phyloP scores from a whole-genome alignment of 2,329 filamentous ascomycete genomes.

The Ilyonectria sp. region DNA sequence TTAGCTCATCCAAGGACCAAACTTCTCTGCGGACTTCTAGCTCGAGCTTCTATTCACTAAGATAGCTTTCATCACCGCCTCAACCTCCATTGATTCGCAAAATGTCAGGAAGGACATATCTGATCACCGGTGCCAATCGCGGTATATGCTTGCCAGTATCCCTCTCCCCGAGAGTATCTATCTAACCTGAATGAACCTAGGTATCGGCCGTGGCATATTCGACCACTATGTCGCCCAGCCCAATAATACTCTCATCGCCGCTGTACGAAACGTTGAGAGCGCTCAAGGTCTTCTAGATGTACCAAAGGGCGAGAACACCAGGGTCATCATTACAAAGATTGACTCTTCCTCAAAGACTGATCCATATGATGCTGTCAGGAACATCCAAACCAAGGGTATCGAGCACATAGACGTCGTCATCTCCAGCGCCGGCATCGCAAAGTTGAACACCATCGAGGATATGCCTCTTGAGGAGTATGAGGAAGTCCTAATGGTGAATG shows the following conservation, averaged over 20 bases:
- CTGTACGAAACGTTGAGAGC: background rate
- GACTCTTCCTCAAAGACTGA: background rate
- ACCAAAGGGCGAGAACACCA: background rate
- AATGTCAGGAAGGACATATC: background rate
- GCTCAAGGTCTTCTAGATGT: background rate
- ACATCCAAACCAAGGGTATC: background rate
- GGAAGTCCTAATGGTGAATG: background rate
- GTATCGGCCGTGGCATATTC: background rate
- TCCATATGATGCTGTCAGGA: background rate
- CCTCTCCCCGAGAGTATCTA: background rate
- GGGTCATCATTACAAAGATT: background rate
- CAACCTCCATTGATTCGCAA: background rate
- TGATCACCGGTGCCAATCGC: background rate
- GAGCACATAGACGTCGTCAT: background rate
- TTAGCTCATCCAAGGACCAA: too few relatives aligned
- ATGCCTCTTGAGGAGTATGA: conserved; percentile 1
- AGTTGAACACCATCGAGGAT: background rate
- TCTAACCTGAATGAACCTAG: background rate
- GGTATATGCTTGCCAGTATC: background rate
- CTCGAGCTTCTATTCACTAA: too few relatives aligned
- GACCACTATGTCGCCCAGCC: background rate
- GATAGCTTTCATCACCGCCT: background rate
- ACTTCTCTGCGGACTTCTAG: too few relatives aligned
- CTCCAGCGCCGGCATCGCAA: background rate
- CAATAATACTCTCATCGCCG: background rate